phyloP scores from a whole-genome alignment of 1,139 yeast species.

The Suhomyces wounanorum region DNA sequence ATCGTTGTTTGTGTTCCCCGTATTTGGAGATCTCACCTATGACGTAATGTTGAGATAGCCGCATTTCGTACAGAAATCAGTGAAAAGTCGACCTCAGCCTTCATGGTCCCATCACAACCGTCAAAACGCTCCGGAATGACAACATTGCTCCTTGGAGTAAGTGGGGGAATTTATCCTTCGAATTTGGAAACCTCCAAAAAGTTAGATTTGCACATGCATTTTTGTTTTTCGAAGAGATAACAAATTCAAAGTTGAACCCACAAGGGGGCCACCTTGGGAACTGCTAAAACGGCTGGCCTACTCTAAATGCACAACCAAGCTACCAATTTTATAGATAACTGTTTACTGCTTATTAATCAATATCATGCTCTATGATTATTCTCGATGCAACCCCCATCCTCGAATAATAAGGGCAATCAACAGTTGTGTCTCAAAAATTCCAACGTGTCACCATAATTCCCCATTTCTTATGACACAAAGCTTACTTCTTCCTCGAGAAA shows the following conservation, averaged over 20 bases:
- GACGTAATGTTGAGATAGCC: background rate
- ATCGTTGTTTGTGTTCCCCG: background rate
- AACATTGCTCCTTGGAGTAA: background rate
- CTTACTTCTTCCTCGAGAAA: background rate
- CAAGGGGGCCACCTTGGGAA: background rate
- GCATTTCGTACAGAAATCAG: background rate
- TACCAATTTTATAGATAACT: no score
- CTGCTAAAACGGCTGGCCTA: background rate
- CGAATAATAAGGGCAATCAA: background rate
- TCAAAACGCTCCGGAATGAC: background rate
- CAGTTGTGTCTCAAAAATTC: background rate
- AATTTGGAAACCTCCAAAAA: background rate
- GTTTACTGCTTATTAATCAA: no score
- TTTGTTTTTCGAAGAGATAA: no score
- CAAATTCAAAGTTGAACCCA: no score
- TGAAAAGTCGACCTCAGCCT: background rate
- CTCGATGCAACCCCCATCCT: background rate
- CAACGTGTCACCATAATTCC: background rate
- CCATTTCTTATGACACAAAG: background rate
- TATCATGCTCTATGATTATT: background rate
- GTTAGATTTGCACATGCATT: background rate
- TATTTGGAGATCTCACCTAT: background rate
- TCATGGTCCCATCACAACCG: background rate
- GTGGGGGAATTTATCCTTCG: background rate
- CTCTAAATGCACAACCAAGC: no score